Base-by-base conservation (phyloP, 148 eudicot species). In the Polygonum aviculare region DNA sequence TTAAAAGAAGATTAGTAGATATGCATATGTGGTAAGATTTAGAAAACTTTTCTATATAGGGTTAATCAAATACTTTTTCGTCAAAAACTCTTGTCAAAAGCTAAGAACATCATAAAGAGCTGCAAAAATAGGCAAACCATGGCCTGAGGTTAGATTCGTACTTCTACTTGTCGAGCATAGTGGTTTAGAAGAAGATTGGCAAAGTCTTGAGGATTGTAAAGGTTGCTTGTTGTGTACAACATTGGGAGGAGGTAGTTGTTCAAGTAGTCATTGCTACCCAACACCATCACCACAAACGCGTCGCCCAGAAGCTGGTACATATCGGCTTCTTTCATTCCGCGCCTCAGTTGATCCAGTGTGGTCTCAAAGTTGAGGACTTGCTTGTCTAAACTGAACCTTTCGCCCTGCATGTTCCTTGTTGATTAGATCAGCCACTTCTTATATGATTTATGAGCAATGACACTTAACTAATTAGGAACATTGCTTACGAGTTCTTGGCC, bases 211-310 rank as follows among this genome's bases (percentile, higher is more conserved):
- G 98, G 94, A 45, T 76, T 86, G 79, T 84, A 83, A 9, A 82
- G 69, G 65, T 76, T 76, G 67, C 88, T 82, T 22, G 82, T 83
- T 11, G 84, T 48, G 74, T 89, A 90, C 18, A 84, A 69, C 16
- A 85, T 44, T 48, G 90, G 86, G 65, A 74, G 75, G 15, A 84
- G 78, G 60, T 84, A 84, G 67, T 92, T 92, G 77, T 92, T 92
- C 63, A 92, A 77, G 80, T 93, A 93, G 82, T 93, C 98, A 74
- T 93, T 93, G 85, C 94, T 91, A 8, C 98, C 98, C 4, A 87
- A 79, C 3, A 84, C 78, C 75, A 93, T 77, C 50, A 91, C 80
- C 16, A 73, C 90, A 18, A 91, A 83, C 35, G 93, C 79, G 78
- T 86, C 88, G 2, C 78, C 77, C 69, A 91, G 79, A 73, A 87